These are phyloP conservation scores for Pyrenopolyporus hunteri DNA, from an alignment of 495 filamentous ascomycete genomes.

Conservation along the genomic window DNA sequence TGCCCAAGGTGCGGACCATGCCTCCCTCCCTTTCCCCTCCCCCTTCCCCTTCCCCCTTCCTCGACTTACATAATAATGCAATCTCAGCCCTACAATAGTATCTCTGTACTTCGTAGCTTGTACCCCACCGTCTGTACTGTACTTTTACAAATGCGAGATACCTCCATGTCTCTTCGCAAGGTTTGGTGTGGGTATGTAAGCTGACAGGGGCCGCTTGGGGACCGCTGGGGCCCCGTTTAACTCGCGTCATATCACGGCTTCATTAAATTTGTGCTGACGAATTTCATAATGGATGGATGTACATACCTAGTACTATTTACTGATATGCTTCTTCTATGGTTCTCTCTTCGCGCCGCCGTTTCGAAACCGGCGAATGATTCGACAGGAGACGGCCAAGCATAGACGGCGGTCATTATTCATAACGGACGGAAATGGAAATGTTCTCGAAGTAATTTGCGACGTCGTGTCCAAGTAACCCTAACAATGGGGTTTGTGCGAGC, in stretches of 20 bases:
- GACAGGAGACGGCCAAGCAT: constrained; percentile 8
- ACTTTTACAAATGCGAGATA: not conserved
- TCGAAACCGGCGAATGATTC: constrained; percentile 31
- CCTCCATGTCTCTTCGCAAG: not conserved
- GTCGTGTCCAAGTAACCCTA: not conserved
- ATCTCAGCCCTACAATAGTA: constrained; percentile 19
- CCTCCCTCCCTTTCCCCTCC: not conserved
- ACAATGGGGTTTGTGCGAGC: constrained; percentile 9
- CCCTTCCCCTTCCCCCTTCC: not conserved
- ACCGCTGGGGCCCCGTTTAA: constrained; percentile 12
- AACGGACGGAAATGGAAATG: constrained; percentile 14
- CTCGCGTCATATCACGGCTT: constrained; percentile 15
- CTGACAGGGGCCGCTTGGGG: constrained; percentile 30
- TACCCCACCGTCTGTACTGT: too few species aligned
- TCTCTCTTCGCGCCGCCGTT: constrained; percentile 24
- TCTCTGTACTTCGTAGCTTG: not conserved
- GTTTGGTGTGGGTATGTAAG: not conserved
- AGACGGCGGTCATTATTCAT: constrained; percentile 6
- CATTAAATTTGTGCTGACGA: too few species aligned
- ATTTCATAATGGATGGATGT: not conserved
- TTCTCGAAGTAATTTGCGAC: constrained; percentile 29
- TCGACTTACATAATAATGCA: constrained; percentile 23
- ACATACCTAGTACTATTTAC: constrained; percentile 13
- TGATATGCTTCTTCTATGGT: constrained; percentile 22
- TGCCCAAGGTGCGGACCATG: too few species aligned